A percentile compares a stretch with the other conserved stretches of the same genome.
These are phyloP conservation scores for Tylopilus plumbeoviolaceoides DNA, from an alignment of 768 basidiomycete genomes.

Conservation along the genomic window DNA sequence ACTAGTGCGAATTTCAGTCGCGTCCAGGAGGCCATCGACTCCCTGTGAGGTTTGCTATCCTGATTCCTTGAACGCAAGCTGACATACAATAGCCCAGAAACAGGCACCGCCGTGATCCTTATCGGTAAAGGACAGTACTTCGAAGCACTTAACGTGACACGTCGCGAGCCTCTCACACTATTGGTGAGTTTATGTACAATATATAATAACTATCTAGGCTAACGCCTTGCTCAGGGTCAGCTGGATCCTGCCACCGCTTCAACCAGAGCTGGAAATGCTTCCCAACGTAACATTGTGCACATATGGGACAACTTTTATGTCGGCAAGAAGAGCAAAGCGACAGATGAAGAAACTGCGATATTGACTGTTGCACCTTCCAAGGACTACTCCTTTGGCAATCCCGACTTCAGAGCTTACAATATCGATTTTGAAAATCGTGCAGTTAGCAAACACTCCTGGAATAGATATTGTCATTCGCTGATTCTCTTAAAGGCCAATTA, in stretches of 20 bases:
- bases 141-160: constrained; percentile 55
- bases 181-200: constrained; percentile 36
- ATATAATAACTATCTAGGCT: background rate
- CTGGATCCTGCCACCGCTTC: constrained; percentile 37
- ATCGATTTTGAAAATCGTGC: constrained; percentile 65
- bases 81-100: constrained; percentile 35
- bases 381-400: constrained; percentile 48
- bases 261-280: constrained; percentile 39
- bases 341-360: constrained; percentile 58
- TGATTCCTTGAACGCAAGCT: background rate
- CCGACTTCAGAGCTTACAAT: constrained; percentile 62
- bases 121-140: constrained; percentile 57
- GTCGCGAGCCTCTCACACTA: constrained; percentile 50
- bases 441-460: constrained; percentile 32
- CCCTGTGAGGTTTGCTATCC: constrained; percentile 41
- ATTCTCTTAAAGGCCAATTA: constrained; percentile 43
- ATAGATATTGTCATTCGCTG: background rate
- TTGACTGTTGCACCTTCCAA: constrained; percentile 51
- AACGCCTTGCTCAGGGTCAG: constrained; percentile 41
- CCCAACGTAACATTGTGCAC: constrained; percentile 46
- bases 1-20: constrained; percentile 41
- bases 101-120: constrained; percentile 44
- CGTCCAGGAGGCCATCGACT: constrained; percentile 53
- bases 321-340: constrained; percentile 32
- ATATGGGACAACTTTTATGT: constrained; percentile 49